A percentile compares a stretch with the other conserved stretches of the same genome.
These are phyloP conservation scores for Myxozyma mucilagina DNA, from an alignment of 805 yeast genomes.

Conservation along the genomic window DNA sequence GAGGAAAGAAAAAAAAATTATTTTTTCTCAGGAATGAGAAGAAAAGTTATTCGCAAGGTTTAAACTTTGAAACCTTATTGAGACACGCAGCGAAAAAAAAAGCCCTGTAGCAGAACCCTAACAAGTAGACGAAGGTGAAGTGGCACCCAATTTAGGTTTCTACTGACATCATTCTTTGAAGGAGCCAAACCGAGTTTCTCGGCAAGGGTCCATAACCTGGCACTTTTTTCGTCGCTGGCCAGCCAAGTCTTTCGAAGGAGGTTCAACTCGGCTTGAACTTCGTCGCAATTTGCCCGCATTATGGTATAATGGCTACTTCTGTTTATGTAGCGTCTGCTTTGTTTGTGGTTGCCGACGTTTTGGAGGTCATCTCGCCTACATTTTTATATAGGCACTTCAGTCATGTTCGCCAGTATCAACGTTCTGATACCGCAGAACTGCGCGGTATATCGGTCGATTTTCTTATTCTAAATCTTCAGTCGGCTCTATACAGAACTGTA, in stretches of 20 bases:
- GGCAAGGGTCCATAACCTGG: too few relatives aligned
- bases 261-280: background rate
- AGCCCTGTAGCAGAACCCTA: too few relatives aligned
- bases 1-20: too few relatives aligned
- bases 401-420: background rate
- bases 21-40: too few relatives aligned
- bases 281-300: background rate
- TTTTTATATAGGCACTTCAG: slow-evolving; percentile 6
- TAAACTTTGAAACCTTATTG: too few relatives aligned
- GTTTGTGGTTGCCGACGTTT: background rate
- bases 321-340: background rate
- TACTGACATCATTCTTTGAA: too few relatives aligned
- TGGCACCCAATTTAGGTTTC: too few relatives aligned
- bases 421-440: background rate
- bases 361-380: slow-evolving; percentile 6
- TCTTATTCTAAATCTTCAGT: background rate
- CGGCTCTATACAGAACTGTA: background rate
- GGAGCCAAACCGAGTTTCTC: too few relatives aligned
- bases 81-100: too few relatives aligned
- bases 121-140: too few relatives aligned
- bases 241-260: background rate
- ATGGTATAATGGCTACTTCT: background rate
- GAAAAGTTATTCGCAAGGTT: too few relatives aligned
- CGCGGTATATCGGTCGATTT: slow-evolving; percentile 16
- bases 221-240: too few relatives aligned